These are phyloP conservation scores for Eucalyptus erythrocorys DNA, from an alignment of 345 rosid species.

Conservation along the genomic window DNA sequence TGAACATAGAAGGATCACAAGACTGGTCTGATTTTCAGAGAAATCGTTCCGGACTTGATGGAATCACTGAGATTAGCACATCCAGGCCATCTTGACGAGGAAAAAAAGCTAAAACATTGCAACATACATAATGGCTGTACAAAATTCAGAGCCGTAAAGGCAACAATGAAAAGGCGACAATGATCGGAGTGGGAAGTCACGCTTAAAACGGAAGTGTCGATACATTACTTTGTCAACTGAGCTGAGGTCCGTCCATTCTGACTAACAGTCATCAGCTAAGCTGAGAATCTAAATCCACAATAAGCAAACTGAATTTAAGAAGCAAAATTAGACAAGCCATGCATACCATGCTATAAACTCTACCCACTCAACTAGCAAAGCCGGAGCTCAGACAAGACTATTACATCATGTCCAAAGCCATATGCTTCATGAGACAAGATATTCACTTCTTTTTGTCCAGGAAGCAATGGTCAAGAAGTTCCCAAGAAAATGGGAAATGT, in stretches of 20 bases:
- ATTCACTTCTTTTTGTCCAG: not conserved
- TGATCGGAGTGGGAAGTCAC: not conserved
- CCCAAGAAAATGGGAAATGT: not conserved
- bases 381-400: not conserved
- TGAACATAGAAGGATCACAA: too few relatives aligned
- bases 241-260: not conserved
- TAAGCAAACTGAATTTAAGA: not conserved
- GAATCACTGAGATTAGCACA: not conserved
- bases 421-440: not conserved
- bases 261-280: not conserved
- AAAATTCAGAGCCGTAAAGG: not conserved
- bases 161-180: too few relatives aligned
- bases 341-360: not conserved
- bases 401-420: not conserved
- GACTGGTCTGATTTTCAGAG: too few relatives aligned
- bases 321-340: not conserved
- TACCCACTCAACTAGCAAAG: not conserved
- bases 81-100: not conserved
- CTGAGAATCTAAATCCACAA: not conserved
- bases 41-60: not conserved
- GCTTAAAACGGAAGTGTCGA: not conserved
- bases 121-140: not conserved
- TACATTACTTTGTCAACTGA: not conserved
- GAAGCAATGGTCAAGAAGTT: not conserved
- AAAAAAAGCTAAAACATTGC: not conserved